Percentiles rank a stretch among this genome's conserved stretches.
These are phyloP conservation scores for Mortierella claussenii DNA, from an alignment of 192 early-diverging fungal species.

Conservation along the genomic window DNA sequence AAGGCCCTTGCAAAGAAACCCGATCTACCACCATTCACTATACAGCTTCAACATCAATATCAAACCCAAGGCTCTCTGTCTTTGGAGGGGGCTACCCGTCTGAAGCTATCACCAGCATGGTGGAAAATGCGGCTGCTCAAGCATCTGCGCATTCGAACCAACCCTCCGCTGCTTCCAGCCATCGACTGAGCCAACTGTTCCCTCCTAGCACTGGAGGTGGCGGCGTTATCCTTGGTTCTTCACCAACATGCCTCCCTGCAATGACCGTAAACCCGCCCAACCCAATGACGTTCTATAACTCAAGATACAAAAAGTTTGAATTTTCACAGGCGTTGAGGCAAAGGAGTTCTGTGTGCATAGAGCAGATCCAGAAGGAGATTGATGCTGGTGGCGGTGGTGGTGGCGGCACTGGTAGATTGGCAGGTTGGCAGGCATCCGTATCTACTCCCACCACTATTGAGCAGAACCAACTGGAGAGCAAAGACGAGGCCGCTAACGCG, in stretches of 20 bases:
- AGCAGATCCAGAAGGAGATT: slow-evolving; percentile 44
- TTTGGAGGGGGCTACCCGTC: slow-evolving; percentile 47
- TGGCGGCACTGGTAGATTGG: background rate
- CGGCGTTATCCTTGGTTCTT: slow-evolving; percentile 1
- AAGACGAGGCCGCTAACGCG: slow-evolving; percentile 1
- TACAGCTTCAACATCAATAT: slow-evolving; percentile 2
- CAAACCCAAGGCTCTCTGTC: slow-evolving; percentile 45
- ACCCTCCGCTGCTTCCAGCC: slow-evolving; percentile 22
- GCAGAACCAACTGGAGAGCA: background rate
- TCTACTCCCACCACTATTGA: background rate
- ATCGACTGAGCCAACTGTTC: slow-evolving; percentile 42
- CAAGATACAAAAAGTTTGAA: slow-evolving; percentile 56
- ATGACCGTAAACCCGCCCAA: slow-evolving; percentile 2
- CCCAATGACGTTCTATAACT: slow-evolving; percentile 39
- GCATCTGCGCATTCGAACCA: slow-evolving; percentile 11
- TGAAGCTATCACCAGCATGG: slow-evolving; percentile 34
- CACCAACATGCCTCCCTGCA: slow-evolving; percentile 7
- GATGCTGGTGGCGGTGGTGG: background rate
- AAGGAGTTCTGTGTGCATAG: slow-evolving; percentile 40
- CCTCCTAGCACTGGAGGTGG: background rate
- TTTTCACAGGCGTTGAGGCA: slow-evolving; percentile 43
- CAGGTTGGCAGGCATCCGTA: slow-evolving; percentile 17
- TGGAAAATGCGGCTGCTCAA: slow-evolving; percentile 17
- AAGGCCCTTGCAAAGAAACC: slow-evolving; percentile 49
- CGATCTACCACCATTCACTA: slow-evolving; percentile 25